A percentile compares a stretch with the other conserved stretches of the same genome.
These are phyloP conservation scores for Fusarium nodosum DNA, from an alignment of 2,329 filamentous ascomycete genomes.

Conservation along the genomic window DNA sequence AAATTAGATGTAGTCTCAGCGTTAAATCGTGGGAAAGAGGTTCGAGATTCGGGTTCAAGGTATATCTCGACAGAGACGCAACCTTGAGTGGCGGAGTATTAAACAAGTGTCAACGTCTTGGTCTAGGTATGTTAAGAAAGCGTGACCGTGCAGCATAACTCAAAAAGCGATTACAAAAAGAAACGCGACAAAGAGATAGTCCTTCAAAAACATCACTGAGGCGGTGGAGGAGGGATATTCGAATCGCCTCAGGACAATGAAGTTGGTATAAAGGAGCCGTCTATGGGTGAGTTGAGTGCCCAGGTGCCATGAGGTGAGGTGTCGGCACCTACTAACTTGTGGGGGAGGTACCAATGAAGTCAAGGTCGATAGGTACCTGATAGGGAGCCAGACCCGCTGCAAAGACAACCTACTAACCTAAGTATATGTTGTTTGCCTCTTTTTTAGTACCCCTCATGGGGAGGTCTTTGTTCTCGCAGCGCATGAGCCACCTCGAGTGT, in stretches of 20 bases:
- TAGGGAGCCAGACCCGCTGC: background rate
- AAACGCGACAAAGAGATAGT: conserved; percentile 28
- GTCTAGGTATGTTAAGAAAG: conserved; percentile 9
- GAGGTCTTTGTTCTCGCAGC: conserved; percentile 11
- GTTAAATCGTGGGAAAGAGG: conserved; percentile 4
- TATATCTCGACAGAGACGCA: conserved; percentile 29
- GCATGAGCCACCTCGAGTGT: conserved; percentile 41
- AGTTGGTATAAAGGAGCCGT: conserved; percentile 40
- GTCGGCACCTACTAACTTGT: conserved; percentile 32
- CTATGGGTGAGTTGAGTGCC: conserved; percentile 33
- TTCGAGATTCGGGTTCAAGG: conserved; percentile 12
- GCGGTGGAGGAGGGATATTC: conserved; percentile 6
- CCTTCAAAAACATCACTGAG: conserved; percentile 26
- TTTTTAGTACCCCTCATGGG: conserved; percentile 22
- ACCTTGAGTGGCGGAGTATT: conserved; percentile 39
- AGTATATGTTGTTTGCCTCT: conserved; percentile 23
- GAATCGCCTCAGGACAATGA: conserved; percentile 23
- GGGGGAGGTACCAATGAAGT: conserved; percentile 31
- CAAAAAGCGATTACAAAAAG: conserved; percentile 17
- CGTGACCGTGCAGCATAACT: conserved; percentile 38
- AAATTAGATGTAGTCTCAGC: conserved; percentile 3
- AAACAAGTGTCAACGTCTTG: conserved; percentile 36
- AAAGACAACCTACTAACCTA: background rate
- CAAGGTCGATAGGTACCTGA: conserved; percentile 18
- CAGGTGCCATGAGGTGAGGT: conserved; percentile 31